Percentiles rank a stretch among this genome's conserved stretches.
These are phyloP conservation scores for Parmelia sp. DNA, from an alignment of 495 filamentous ascomycete species.

Conservation along the genomic window DNA sequence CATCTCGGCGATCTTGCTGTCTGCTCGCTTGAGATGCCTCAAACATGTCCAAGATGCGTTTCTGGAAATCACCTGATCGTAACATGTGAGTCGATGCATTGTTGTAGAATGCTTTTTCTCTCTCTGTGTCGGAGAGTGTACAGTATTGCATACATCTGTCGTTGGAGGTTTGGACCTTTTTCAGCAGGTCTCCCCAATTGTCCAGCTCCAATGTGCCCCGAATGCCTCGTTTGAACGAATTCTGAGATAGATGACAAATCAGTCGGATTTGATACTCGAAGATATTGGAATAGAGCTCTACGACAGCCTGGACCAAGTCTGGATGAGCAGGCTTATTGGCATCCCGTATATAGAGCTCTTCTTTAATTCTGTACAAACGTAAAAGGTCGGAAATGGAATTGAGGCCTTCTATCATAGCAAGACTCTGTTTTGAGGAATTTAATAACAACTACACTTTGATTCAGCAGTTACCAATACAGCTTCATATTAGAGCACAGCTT, in stretches of 20 bases:
- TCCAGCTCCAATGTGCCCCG: constrained; percentile 21
- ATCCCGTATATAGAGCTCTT: constrained; percentile 16
- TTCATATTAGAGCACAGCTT: constrained; percentile 10
- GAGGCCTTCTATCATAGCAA: constrained; percentile 10
- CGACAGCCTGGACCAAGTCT: constrained; percentile 17
- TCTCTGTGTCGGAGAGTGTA: constrained; percentile 1
- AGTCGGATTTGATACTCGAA: constrained; percentile 34
- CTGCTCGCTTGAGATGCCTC: neutral
- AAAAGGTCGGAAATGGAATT: constrained; percentile 24
- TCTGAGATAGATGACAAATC: constrained; percentile 31
- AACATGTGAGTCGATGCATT: neutral
- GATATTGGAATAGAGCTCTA: constrained; percentile 29
- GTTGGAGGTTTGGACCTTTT: constrained; percentile 21
- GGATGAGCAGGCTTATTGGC: constrained; percentile 23
- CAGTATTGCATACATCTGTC: neutral
- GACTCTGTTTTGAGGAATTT: constrained; percentile 2
- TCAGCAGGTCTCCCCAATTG: constrained; percentile 25
- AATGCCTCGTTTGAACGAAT: constrained; percentile 29
- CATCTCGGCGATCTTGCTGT: no score
- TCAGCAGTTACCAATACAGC: constrained; percentile 5
- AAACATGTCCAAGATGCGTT: constrained; percentile 5
- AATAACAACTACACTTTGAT: constrained; percentile 11
- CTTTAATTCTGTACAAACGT: constrained; percentile 20
- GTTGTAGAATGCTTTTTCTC: neutral
- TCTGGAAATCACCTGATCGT: constrained; percentile 6